Evolutionary conservation across 2,329 filamentous ascomycete genomes (phyloP), one percentile per base, ranked within the genome.

Genomic region (Apiospora sp.): DNA sequence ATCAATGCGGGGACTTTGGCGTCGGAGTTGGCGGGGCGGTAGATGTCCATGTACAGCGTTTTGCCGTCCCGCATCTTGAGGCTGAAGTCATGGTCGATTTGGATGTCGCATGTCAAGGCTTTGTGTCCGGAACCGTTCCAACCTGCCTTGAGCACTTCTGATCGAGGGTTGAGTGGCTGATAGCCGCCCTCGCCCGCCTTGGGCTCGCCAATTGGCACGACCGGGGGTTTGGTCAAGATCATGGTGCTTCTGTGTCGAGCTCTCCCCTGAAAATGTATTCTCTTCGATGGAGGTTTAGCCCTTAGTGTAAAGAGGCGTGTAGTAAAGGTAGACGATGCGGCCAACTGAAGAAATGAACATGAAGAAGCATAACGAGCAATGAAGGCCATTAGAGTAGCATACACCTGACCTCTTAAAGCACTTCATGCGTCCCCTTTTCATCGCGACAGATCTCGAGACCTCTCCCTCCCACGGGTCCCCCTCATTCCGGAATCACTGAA

Each of bases 21-120:
- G 10, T 58, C 68, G 2, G 72, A 69, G 30, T 49, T 41, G 27
- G 70, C 49, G 1, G 77, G 77, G 22, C 77, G 76, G 67, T 76
- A 78, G 69, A 79, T 71, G 71, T 79, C 77, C 6, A 68, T 70
- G 34, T 74, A 74, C 5, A 79, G 71, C 10, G 44, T 75, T 34
- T 68, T 71, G 58, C 78, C 78, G 70, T 78, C 78, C 1, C 76
- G 75, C 67, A 78, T 70, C 16, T n/a, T 69, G 44, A 78, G 68
- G 24, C 71, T 71, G 6, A 76, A 67, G 70, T 78, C 75, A 54
- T 75, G 72, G 12, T 76, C 75, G 37, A 73, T 68, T 3, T 49
- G 64, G 34, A 74, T 74, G 48, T 68, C 70, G 16, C 68, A 67
- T 6, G 68, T 27, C 13, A 70, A 54, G 13, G 72, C 34, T 2